Base-by-base conservation (phyloP, 306 rosid species). In the Acacia melanoxylon region DNA sequence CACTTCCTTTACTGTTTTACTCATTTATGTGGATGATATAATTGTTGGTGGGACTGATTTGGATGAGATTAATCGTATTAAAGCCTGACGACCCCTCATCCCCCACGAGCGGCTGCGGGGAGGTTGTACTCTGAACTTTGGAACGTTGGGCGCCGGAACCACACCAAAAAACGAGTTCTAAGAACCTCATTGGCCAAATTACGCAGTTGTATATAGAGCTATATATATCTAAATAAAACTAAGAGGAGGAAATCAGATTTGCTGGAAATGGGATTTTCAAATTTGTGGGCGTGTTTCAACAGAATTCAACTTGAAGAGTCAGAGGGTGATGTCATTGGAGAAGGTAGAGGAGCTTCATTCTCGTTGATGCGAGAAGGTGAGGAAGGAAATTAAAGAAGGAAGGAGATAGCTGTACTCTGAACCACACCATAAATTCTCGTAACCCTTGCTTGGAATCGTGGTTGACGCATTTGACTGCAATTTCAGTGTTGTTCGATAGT, bases 391-490 rank as follows among this genome's bases (percentile, higher is more conserved):
- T 27, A 27, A 16, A 48, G 59, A 20, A 52, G 8, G 59, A 52
- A 14, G 71, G 17, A 35, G 72, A 33, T 4, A 5, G 22, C 20
- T 5, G 27, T n/a, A n/a, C n/a, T n/a, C n/a, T n/a, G n/a, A n/a
- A n/a, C n/a, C n/a, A n/a, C n/a, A n/a, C 99, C 99, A 95, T 95
- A 83, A 95, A 95, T 33, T 95, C 99, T 24, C 90, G 63, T 27
- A 93, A 20, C n/a, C 99, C 99, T 37, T 95, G 99, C 81, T 91
- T 95, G 3, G 99, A 95, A 81, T 95, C 97, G 80, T 95, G 99
- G 83, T 77, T 91, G 17, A 95, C 97, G 75, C 97, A 91, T 76
- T 95, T 95, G 5, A 95, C 99, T 2, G 99, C 99, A n/a, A 93
- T 49, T 70, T 86, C 83, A 0, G 94, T 85, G 33, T 83, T 63